Evolutionary conservation across 192 early-diverging fungal species (phyloP).

Genomic region (Coemansia sp.): DNA sequence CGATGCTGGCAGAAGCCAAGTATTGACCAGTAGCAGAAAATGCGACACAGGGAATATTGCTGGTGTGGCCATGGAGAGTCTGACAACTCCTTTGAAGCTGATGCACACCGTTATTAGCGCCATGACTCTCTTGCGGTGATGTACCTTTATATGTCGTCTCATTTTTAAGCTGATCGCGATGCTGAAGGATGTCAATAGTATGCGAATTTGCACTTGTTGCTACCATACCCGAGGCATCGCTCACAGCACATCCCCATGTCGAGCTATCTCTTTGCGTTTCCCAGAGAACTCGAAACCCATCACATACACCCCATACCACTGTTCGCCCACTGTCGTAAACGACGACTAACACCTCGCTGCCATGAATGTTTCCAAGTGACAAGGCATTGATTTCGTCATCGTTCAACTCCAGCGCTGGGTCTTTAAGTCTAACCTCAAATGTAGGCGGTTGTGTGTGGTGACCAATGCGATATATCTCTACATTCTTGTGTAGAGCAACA

Average conservation of each 20-base stretch:
- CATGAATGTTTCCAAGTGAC: conserved; percentile 9
- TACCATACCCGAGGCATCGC: conserved; percentile 3
- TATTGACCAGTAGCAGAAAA: conserved; percentile 39
- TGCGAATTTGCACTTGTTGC: conserved; percentile 47
- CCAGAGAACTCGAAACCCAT: conserved; percentile 26
- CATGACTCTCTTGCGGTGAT: not conserved
- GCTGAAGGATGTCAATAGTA: conserved; percentile 19
- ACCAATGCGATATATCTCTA: conserved; percentile 19
- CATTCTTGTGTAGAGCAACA: conserved; percentile 17
- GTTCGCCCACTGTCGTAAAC: conserved; percentile 41
- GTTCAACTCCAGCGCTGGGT: conserved; percentile 8
- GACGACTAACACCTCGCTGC: conserved; percentile 22
- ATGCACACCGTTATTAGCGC: not conserved
- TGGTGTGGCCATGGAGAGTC: conserved; percentile 13
- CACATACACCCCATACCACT: conserved; percentile 20
- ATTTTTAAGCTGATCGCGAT: not conserved
- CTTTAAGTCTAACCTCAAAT: conserved; percentile 6
- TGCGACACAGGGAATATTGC: conserved; percentile 33
- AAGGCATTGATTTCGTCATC: conserved; percentile 45
- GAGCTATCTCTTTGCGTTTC: conserved; percentile 18
- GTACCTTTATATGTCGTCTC: not conserved
- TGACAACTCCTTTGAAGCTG: conserved; percentile 12
- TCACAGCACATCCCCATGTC: conserved; percentile 45
- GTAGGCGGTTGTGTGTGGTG: conserved; percentile 25
- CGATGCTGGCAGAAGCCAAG: conserved; percentile 44